Percentiles rank a stretch among this genome's conserved stretches.
These are phyloP conservation scores for Scortechinia acanthostroma DNA, from an alignment of 2,329 filamentous ascomycete species.

Conservation along the genomic window DNA sequence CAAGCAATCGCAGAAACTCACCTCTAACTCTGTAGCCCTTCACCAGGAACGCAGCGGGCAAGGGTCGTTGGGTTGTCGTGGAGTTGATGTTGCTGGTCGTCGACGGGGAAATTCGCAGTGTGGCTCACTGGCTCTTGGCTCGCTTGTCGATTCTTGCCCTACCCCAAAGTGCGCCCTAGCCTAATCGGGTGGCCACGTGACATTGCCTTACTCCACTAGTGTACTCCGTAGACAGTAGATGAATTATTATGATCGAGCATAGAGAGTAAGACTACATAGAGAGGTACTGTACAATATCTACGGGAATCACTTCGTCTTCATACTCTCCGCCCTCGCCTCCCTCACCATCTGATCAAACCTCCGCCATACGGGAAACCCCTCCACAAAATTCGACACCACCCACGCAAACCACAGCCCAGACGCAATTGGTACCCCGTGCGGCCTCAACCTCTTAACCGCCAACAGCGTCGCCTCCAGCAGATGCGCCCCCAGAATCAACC, in stretches of 20 bases:
- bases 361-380: neutral
- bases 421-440: neutral
- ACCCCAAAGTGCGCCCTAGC: neutral
- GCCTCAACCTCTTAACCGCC: neutral
- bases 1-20: neutral
- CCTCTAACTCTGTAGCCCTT: slow-evolving; percentile 2
- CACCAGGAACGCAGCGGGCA: neutral
- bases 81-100: slow-evolving; percentile 1
- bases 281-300: no score
- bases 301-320: neutral
- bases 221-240: no score
- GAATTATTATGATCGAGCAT: no score
- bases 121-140: neutral
- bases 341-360: neutral
- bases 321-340: neutral
- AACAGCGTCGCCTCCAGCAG: neutral
- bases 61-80: neutral
- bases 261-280: no score
- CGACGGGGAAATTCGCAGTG: neutral
- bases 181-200: neutral
- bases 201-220: neutral
- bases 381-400: neutral
- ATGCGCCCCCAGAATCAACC: neutral
- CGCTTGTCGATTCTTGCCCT: neutral
- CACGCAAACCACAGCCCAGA: neutral